These are phyloP conservation scores for Exophiala phaeomuriformis DNA, from an alignment of 2,329 filamentous ascomycete species.

Conservation along the genomic window DNA sequence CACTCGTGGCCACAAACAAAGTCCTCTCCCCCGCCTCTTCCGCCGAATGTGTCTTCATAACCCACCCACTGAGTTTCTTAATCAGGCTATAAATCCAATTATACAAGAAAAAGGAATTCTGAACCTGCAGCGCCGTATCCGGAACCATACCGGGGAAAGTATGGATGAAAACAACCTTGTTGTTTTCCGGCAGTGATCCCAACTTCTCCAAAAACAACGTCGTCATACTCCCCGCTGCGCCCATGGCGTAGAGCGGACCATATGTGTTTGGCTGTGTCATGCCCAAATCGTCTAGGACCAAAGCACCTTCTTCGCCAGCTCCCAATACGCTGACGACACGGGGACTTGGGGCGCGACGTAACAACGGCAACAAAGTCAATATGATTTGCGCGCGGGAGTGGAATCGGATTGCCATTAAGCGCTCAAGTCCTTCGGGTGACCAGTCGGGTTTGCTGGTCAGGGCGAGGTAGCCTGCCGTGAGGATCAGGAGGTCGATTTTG, in stretches of 20 bases:
- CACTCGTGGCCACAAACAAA: slow-evolving; percentile 37
- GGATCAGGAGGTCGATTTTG: slow-evolving; percentile 17
- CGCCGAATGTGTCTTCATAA: slow-evolving; percentile 2
- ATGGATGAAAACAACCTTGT: slow-evolving; percentile 45
- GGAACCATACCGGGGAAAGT: slow-evolving; percentile 44
- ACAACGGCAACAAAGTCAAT: slow-evolving; percentile 48
- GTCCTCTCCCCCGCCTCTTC: slow-evolving; percentile 43
- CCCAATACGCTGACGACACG: slow-evolving; percentile 52
- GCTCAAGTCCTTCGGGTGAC: slow-evolving; percentile 51
- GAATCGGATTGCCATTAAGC: slow-evolving; percentile 46
- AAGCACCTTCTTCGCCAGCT: slow-evolving; percentile 45
- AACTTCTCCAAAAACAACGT: slow-evolving; percentile 46
- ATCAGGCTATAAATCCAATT: slow-evolving; percentile 4
- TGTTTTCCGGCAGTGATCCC: slow-evolving; percentile 36
- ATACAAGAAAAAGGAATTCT: not conserved
- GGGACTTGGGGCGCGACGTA: slow-evolving; percentile 12
- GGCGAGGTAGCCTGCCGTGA: slow-evolving; percentile 14
- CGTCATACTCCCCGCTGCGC: slow-evolving; percentile 45
- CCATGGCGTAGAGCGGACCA: slow-evolving; percentile 36
- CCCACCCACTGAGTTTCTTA: slow-evolving; percentile 20
- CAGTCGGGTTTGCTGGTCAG: slow-evolving; percentile 35
- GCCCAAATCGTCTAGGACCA: slow-evolving; percentile 44
- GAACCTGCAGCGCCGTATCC: slow-evolving; percentile 34
- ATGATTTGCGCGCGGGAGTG: slow-evolving; percentile 54
- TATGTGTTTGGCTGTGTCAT: slow-evolving; percentile 32